Percentiles rank a stretch among this genome's conserved stretches.
These are phyloP conservation scores for Teratosphaeria epicoccoides DNA, from an alignment of 2,329 filamentous ascomycete species.

Conservation along the genomic window DNA sequence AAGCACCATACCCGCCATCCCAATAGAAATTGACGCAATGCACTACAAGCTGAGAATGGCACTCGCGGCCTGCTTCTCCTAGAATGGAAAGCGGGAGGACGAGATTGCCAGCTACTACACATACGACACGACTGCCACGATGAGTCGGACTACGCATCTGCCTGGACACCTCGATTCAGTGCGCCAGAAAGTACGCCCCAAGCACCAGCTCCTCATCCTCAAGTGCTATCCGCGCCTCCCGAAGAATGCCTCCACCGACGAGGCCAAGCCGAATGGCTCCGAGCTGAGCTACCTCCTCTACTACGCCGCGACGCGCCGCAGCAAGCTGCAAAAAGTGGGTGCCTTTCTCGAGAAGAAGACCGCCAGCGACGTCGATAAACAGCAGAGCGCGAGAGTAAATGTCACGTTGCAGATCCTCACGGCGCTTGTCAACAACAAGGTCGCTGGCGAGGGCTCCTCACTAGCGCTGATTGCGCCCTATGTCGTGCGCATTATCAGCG, in stretches of 20 bases:
- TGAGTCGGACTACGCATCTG: constrained; percentile 8
- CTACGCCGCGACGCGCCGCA: constrained; percentile 87
- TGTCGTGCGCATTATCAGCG: constrained; percentile 73
- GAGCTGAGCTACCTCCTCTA: constrained; percentile 95
- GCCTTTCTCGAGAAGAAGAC: constrained; percentile 91
- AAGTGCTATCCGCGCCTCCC: constrained; percentile 93
- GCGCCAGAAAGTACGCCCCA: constrained; percentile 61
- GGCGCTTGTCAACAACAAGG: constrained; percentile 73
- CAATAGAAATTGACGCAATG: no score
- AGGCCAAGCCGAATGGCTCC: constrained; percentile 85
- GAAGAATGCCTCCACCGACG: constrained; percentile 69
- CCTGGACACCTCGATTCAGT: constrained; percentile 19
- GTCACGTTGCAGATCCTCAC: constrained; percentile 88
- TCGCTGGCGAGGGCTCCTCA: constrained; percentile 53
- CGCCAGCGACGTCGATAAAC: constrained; percentile 79
- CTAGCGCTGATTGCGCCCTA: constrained; percentile 74
- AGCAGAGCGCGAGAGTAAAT: constrained; percentile 73
- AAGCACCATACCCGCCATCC: no score
- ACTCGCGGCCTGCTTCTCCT: not conserved
- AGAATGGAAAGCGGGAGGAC: not conserved
- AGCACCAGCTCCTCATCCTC: constrained; percentile 90
- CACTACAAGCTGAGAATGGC: no score
- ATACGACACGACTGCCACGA: not conserved
- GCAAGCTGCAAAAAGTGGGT: constrained; percentile 93
- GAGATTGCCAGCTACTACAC: not conserved